Evolutionary conservation across 371 early-diverging fungal species (phyloP), one percentile per base, ranked within the genome.

Genomic region (Haplosporangium sp.): DNA sequence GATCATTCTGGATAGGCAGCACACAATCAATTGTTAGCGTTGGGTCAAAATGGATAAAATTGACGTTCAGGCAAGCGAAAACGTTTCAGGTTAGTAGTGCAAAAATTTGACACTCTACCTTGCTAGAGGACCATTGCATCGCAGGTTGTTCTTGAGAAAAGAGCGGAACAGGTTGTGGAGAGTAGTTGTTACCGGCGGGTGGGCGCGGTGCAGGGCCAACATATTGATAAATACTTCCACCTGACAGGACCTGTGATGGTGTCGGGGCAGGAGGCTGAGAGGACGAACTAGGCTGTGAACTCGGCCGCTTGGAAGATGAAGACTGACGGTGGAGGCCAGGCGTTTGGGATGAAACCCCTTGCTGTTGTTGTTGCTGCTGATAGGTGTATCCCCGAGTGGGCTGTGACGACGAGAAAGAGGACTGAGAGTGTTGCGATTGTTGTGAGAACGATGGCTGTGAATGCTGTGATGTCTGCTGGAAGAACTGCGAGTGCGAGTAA

Each of bases 401-500:
- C 46, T 70, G 76, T 9, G 70, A 62, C 36, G 54, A 57, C n/a
- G 48, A 61, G 53, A 59, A 46, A 2, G 69, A 66, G 6, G 62
- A 54, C 51, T 76, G 76, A 18, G 76, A 76, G 18, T 66, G 67
- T 13, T 76, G 66, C 6, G 76, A 76, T 36, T 43, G 40, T 41
- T 76, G 73, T 11, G 73, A 67, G 6, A 16, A 68, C 42, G 75
- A 74, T 9, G 43, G 62, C 56, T 74, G 74, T 0, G 74, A 74
- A 4, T 54, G 70, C 46, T 79, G 79, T n/a, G 79, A 79, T 5
- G 55, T 64, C 40, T 76, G 76, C 58, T 71, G 73, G 50, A 79
- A 79, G 73, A 79, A 68, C 47, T 79, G 79, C 5, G 79, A 79
- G 36, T 67, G 62, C 6, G 79, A 79, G 46, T 67, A 63, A 9